Evolutionary conservation across 2,329 filamentous ascomycete species (phyloP), one percentile per base, ranked within the genome.

Genomic region (Aureobasidium zeae): DNA sequence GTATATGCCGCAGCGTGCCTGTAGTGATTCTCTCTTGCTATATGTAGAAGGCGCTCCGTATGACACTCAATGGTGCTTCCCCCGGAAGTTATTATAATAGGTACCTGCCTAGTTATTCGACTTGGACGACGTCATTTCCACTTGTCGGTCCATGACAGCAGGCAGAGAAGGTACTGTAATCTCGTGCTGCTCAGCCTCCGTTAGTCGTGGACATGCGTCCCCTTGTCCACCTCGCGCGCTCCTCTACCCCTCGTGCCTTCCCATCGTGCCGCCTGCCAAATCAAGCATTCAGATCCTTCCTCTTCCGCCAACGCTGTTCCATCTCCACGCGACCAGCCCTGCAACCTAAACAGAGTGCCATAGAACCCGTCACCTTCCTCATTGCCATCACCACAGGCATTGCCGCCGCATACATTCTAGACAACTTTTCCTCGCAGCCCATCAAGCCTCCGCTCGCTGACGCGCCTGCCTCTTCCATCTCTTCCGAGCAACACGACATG

Each of bases 401-500:
- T 25, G 52, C 47, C 16, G 45, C 53, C 12, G 54, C 52, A 46
- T 57, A 53, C 46, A 26, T 53, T 16, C 44, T 44, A 33, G 41
- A 49, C 8, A 33, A 42, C 38, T 53, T 52, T 48, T 13, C 41
- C 15, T 7, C 30, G 20, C 9, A 25, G 11, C 11, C 44, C 9
- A 26, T 43, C 17, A 39, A 49, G 24, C 12, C 42, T 45, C 5
- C 26, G 3, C 26, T 45, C 6, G 36, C 35, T 12, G 44, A 45
- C 31, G 35, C 46, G 22, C 36, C 47, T 26, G 25, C 38, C 13
- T 31, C 36, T 17, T 32, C 35, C 36, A 31, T 17, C 21, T 13
- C 32, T 16, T 33, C 25, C 20, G 33, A 44, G 30, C 11, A 46
- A 19, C 7, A 11, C 3, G 47, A 49, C 32, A 69, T 69, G 65